Percentiles rank a stretch among this genome's conserved stretches.
Evolutionary conservation across 371 early-diverging fungal genomes (phyloP).

Genomic region (Apophysomyces ossiformis): DNA sequence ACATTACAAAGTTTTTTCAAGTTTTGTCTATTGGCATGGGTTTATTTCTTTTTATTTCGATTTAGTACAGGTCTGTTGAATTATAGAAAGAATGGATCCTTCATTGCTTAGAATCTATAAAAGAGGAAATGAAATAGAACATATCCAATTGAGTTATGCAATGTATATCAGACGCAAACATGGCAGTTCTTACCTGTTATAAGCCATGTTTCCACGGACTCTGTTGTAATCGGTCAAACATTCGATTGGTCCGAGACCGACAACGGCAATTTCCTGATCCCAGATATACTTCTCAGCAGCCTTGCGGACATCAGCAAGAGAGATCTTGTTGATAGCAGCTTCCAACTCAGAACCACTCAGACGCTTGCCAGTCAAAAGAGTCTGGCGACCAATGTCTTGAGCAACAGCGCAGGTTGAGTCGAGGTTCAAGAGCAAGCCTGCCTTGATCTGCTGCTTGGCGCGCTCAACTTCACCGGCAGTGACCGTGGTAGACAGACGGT

Average conservation of each 20-base stretch:
- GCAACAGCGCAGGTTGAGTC: conserved; percentile 90
- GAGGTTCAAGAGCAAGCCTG: conserved; percentile 80
- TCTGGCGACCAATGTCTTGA: conserved; percentile 94
- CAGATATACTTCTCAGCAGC: conserved; percentile 81
- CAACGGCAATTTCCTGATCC: conserved; percentile 91
- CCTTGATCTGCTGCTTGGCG: conserved; percentile 97
- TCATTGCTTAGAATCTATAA: no score
- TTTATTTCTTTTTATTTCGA: background rate
- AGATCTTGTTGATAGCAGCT: conserved; percentile 27
- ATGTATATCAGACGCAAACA: no score
- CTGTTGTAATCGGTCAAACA: conserved; percentile 89
- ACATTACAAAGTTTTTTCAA: no score
- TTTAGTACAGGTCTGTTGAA: background rate
- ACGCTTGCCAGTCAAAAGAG: conserved; percentile 88
- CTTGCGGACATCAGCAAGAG: conserved; percentile 77
- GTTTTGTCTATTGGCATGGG: no score
- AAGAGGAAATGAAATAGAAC: no score
- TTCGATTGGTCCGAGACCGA: conserved; percentile 88
- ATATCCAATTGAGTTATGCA: background rate
- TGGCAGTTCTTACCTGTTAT: conserved; percentile 50
- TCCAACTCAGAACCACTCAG: conserved; percentile 50
- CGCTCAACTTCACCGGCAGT: conserved; percentile 92
- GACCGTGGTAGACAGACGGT: conserved; percentile 81
- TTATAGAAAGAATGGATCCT: background rate
- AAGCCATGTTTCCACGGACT: conserved; percentile 81